phyloP scores from a whole-genome alignment of 305 asterid genomes.

The Fraxinus sp. region DNA sequence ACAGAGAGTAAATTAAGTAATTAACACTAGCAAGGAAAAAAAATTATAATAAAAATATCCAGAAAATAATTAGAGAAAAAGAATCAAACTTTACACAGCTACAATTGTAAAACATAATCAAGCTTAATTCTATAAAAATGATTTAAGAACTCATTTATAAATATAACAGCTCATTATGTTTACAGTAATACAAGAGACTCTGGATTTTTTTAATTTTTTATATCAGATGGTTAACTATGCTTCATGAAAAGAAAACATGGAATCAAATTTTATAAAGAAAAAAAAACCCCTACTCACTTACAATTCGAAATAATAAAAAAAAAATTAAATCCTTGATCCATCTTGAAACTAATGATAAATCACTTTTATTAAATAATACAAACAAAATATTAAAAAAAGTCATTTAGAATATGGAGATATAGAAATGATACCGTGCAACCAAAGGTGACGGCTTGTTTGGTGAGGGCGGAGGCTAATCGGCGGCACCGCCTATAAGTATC shows the following conservation, averaged over 20 bases:
- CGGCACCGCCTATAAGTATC: constrained; percentile 92
- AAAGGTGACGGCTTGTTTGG: constrained; percentile 53
- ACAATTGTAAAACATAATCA: not conserved
- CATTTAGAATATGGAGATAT: not conserved
- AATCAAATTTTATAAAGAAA: not conserved
- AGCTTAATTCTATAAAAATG: too few species aligned
- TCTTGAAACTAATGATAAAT: not conserved
- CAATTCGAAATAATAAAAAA: not conserved
- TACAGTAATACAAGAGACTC: not conserved
- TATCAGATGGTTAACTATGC: not conserved
- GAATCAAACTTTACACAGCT: not conserved
- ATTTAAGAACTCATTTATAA: too few species aligned
- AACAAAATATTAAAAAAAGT: not conserved
- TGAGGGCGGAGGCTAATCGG: constrained; percentile 85
- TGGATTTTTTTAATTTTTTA: not conserved
- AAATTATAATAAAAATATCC: not conserved
- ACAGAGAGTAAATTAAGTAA: not conserved
- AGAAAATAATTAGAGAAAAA: not conserved
- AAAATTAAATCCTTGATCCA: not conserved
- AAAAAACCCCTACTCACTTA: not conserved
- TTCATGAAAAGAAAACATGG: not conserved
- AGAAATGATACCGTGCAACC: constrained; percentile 63
- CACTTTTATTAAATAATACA: not conserved
- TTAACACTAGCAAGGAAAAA: not conserved
- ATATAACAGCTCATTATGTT: not conserved